These are phyloP conservation scores for Boehmeria nivea DNA, from an alignment of 306 rosid genomes.

Conservation along the genomic window DNA sequence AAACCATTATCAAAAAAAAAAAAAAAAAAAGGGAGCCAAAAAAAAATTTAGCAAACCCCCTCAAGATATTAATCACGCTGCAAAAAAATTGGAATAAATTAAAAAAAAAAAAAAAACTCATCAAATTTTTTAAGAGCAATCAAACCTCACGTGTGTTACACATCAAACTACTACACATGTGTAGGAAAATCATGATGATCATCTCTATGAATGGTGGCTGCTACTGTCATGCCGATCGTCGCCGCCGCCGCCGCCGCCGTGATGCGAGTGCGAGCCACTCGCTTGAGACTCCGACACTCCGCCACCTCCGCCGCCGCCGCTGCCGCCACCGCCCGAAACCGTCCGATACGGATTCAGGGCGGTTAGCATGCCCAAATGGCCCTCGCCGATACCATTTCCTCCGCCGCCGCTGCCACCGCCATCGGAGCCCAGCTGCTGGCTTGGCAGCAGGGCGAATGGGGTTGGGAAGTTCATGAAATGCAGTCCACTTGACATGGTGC, in stretches of 20 bases:
- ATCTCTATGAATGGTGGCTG: conserved; percentile 61
- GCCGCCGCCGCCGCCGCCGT: conserved; percentile 34
- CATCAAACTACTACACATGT: conserved; percentile 53
- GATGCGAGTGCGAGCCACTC: conserved; percentile 71
- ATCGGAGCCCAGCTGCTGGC: conserved; percentile 50
- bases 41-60: conserved; percentile 10
- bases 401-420: conserved; percentile 14
- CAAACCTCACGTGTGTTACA: conserved; percentile 82
- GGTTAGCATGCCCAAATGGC: conserved; percentile 63
- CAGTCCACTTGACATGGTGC: conserved; percentile 64
- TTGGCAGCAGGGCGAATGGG: conserved; percentile 58
- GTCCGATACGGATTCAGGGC: conserved; percentile 68
- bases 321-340: no score
- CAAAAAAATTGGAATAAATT: conserved; percentile 34
- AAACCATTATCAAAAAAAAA: conserved; percentile 35
- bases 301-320: conserved; percentile 25
- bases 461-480: conserved; percentile 91
- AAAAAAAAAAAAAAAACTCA: conserved; percentile 35
- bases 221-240: conserved; percentile 52
- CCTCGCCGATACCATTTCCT: conserved; percentile 34
- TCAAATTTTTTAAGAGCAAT: conserved; percentile 43
- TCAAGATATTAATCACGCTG: conserved; percentile 51
- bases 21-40: neutral
- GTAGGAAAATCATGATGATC: conserved; percentile 26
- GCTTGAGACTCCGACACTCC: conserved; percentile 54